These are phyloP conservation scores for Ogataea dorogensis DNA, from an alignment of 805 yeast genomes.

Conservation along the genomic window DNA sequence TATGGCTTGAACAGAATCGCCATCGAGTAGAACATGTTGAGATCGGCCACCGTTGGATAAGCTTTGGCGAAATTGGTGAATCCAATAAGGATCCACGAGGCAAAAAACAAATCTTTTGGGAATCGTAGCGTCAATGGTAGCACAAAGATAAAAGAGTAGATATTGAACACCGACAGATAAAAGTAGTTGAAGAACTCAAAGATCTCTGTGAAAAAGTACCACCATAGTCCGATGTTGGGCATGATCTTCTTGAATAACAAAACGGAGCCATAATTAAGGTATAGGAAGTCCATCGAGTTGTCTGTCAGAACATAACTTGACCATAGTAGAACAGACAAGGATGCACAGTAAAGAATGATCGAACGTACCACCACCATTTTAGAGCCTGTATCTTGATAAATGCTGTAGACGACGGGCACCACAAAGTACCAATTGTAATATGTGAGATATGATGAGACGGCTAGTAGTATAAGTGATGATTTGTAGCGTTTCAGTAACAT, in stretches of 20 bases:
- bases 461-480: constrained; percentile 51
- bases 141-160: constrained; percentile 64
- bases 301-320: constrained; percentile 41
- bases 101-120: constrained; percentile 33
- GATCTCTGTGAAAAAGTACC: constrained; percentile 97
- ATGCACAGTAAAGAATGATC: constrained; percentile 27
- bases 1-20: constrained; percentile 31
- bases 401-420: constrained; percentile 50
- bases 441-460: constrained; percentile 63
- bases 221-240: constrained; percentile 96
- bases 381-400: constrained; percentile 11
- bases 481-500: constrained; percentile 41
- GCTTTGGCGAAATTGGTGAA: constrained; percentile 65
- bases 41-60: constrained; percentile 82
- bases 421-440: constrained; percentile 59
- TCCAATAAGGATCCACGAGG: constrained; percentile 40
- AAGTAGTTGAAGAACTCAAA: constrained; percentile 85
- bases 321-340: constrained; percentile 32
- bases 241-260: constrained; percentile 65
- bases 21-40: constrained; percentile 41
- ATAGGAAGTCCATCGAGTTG: constrained; percentile 44
- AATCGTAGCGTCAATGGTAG: constrained; percentile 76
- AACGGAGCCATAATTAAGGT: constrained; percentile 54
- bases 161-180: constrained; percentile 78
- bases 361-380: constrained; percentile 24